A percentile compares a stretch with the other conserved stretches of the same genome.
Evolutionary conservation across 2,329 filamentous ascomycete genomes (phyloP).

Genomic region (Drechslerella dactyloides): DNA sequence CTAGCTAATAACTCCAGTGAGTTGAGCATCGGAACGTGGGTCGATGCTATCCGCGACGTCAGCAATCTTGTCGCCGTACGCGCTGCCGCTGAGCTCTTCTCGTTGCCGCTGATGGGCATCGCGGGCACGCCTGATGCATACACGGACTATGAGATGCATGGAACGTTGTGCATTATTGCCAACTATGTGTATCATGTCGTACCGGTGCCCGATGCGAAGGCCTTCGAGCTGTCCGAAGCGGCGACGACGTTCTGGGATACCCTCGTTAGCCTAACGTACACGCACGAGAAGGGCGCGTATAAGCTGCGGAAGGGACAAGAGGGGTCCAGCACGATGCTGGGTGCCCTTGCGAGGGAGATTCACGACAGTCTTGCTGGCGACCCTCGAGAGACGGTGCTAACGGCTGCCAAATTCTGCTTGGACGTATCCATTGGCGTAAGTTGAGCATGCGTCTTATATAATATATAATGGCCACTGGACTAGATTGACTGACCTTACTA

Average conservation of each 20-base stretch:
- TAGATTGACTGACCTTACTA: neutral
- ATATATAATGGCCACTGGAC: too few relatives aligned
- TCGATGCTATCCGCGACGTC: constrained; percentile 71
- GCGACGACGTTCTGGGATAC: constrained; percentile 43
- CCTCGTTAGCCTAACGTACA: constrained; percentile 29
- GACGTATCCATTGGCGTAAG: constrained; percentile 42
- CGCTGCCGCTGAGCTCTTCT: constrained; percentile 65
- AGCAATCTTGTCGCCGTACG: constrained; percentile 65
- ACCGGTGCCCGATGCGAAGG: constrained; percentile 35
- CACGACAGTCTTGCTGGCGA: constrained; percentile 17
- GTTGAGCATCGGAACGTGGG: constrained; percentile 64
- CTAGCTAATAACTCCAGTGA: constrained; percentile 70
- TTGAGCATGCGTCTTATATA: neutral
- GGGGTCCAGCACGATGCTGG: constrained; percentile 25
- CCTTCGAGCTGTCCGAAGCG: constrained; percentile 42
- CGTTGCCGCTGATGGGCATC: constrained; percentile 62
- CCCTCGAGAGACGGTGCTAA: constrained; percentile 26
- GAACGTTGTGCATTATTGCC: constrained; percentile 35
- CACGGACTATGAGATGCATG: constrained; percentile 47
- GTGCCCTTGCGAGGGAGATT: constrained; percentile 27
- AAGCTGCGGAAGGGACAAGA: constrained; percentile 19
- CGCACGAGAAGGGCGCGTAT: constrained; percentile 14
- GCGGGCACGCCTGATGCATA: constrained; percentile 40
- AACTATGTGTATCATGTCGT: constrained; percentile 40
- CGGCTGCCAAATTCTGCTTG: constrained; percentile 42